A percentile compares a stretch with the other conserved stretches of the same genome.
phyloP scores from a whole-genome alignment of 441 rosid species.

The Croton setiger region DNA sequence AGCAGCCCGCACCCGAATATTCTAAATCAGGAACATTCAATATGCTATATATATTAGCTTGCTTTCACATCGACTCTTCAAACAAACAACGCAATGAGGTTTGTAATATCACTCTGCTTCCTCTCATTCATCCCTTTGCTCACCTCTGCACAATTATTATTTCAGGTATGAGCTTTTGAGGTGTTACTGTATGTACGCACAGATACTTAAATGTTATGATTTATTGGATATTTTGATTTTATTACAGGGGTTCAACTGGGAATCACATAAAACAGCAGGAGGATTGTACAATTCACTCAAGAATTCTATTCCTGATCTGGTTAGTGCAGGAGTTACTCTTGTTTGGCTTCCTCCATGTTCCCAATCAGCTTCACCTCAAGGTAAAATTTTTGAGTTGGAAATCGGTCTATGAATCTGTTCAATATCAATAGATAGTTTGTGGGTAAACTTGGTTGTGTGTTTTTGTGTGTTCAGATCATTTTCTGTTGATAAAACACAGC shows the following conservation, averaged over 20 bases:
- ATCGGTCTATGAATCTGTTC: no score
- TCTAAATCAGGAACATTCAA: no score
- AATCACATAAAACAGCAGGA: constrained; percentile 48
- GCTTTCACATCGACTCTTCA: no score
- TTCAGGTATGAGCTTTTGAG: constrained; percentile 39
- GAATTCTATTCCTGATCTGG: constrained; percentile 45
- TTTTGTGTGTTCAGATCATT: no score
- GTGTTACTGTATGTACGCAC: not conserved
- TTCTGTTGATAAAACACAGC: not conserved
- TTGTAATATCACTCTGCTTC: constrained; percentile 16
- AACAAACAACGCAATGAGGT: constrained; percentile 22
- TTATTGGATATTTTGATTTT: not conserved
- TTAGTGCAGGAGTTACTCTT: constrained; percentile 54
- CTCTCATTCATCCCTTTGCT: constrained; percentile 35
- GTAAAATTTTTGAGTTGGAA: constrained; percentile 25
- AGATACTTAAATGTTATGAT: not conserved
- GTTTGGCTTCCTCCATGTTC: constrained; percentile 85
- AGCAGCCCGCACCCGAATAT: no score
- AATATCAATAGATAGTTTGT: no score
- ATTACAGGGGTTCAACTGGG: constrained; percentile 64
- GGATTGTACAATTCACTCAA: constrained; percentile 66
- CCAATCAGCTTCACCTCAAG: constrained; percentile 49
- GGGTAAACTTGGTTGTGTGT: no score
- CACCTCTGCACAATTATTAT: constrained; percentile 39
- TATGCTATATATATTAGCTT: no score